Conservation (phyloP, 2,329 filamentous ascomycete genomes). For the Epichloe amarillans region DNA sequence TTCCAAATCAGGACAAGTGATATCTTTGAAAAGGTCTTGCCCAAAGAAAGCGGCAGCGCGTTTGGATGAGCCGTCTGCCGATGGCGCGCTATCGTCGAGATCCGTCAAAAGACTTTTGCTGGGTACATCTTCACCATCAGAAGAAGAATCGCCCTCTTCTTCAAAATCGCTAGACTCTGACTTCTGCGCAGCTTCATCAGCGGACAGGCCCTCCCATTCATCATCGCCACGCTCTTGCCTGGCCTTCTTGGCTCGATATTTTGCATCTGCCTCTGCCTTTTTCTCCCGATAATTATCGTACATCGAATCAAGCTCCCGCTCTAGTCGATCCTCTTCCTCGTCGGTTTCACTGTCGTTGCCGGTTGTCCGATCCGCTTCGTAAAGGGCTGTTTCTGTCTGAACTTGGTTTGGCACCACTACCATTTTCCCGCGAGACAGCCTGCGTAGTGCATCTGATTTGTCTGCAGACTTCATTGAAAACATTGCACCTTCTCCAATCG, state of each 20-base stretch:
- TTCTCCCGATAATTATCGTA: conserved; percentile 77
- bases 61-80: conserved; percentile 52
- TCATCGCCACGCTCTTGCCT: conserved; percentile 70
- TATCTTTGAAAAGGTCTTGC: conserved; percentile 81
- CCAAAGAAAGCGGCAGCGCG: conserved; percentile 82
- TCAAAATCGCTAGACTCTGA: conserved; percentile 42
- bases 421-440: conserved; percentile 61
- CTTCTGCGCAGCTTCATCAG: conserved; percentile 42
- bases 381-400: conserved; percentile 42
- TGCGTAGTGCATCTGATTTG: conserved; percentile 54
- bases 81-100: conserved; percentile 28
- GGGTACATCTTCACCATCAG: conserved; percentile 18
- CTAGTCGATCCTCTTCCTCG: conserved; percentile 68
- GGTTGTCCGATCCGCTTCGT: conserved; percentile 38
- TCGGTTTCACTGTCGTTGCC: conserved; percentile 54
- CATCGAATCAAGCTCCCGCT: conserved; percentile 73
- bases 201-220: conserved; percentile 85
- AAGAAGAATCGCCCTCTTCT: conserved; percentile 32
- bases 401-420: conserved; percentile 44
- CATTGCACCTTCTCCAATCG: conserved; percentile 67
- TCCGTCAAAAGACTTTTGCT: conserved; percentile 21
- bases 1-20: conserved; percentile 31
- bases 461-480: conserved; percentile 77
- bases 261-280: conserved; percentile 68
- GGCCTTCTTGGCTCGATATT: conserved; percentile 80